These are phyloP conservation scores for Panaeolus papilionaceus DNA, from an alignment of 768 basidiomycete genomes.

Conservation along the genomic window DNA sequence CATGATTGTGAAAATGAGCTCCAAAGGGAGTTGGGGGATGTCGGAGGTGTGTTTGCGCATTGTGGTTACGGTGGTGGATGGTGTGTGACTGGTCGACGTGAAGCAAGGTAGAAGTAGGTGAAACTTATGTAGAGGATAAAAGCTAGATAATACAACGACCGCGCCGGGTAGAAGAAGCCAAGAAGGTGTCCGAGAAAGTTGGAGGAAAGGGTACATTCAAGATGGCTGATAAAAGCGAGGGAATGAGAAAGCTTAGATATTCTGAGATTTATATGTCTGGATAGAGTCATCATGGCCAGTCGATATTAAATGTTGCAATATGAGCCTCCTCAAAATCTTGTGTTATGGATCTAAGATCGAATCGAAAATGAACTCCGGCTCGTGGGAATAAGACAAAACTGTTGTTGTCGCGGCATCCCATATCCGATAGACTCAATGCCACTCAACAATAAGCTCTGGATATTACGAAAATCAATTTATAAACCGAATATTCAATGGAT, in stretches of 20 bases:
- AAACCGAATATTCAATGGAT: background rate
- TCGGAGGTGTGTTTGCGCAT: slow-evolving; percentile 15
- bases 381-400: slow-evolving; percentile 10
- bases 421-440: slow-evolving; percentile 9
- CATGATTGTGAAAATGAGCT: slow-evolving; percentile 67
- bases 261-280: background rate
- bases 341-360: slow-evolving; percentile 11
- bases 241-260: background rate
- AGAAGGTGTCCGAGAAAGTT: slow-evolving; percentile 33
- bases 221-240: background rate
- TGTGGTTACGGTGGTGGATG: slow-evolving; percentile 27
- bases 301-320: slow-evolving; percentile 3
- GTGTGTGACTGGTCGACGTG: slow-evolving; percentile 34
- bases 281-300: slow-evolving; percentile 1
- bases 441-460: slow-evolving; percentile 9
- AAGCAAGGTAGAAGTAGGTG: slow-evolving; percentile 41
- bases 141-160: slow-evolving; percentile 29
- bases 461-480: slow-evolving; percentile 5
- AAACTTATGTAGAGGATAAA: slow-evolving; percentile 37
- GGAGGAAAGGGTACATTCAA: slow-evolving; percentile 31
- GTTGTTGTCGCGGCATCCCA: slow-evolving; percentile 12
- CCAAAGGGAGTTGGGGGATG: slow-evolving; percentile 55
- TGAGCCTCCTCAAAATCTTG: slow-evolving; percentile 5
- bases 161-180: slow-evolving; percentile 27
- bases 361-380: slow-evolving; percentile 14